Evolutionary conservation across 2,329 filamentous ascomycete species (phyloP).

Genomic region (Sarocladium strictum): DNA sequence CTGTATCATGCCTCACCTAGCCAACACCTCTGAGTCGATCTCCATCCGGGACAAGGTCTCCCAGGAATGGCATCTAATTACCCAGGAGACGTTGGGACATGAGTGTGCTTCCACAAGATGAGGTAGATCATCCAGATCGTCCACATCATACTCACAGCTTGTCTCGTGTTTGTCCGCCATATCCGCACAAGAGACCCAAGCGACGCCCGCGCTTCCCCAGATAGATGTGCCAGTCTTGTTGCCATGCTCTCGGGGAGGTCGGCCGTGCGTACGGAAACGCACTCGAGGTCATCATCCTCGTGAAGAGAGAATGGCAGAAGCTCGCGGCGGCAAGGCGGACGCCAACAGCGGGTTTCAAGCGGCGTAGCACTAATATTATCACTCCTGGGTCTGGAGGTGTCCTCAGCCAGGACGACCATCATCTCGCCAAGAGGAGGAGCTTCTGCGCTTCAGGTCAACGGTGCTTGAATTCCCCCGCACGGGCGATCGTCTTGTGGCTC

Average conservation of each 20-base stretch:
- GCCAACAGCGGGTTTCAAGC: background rate
- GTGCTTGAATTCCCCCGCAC: no score
- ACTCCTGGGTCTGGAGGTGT: background rate
- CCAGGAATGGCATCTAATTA: no score
- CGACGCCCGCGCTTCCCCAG: slow-evolving; percentile 9
- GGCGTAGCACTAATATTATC: background rate
- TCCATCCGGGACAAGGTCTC: no score
- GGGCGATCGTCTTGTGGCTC: no score
- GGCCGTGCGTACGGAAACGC: slow-evolving; percentile 15
- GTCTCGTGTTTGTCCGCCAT: slow-evolving; percentile 15
- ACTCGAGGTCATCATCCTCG: slow-evolving; percentile 14
- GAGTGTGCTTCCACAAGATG: no score
- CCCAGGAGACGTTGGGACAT: no score
- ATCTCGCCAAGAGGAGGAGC: background rate
- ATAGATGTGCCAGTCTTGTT: slow-evolving; percentile 16
- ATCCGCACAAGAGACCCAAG: slow-evolving; percentile 11
- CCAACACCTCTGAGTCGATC: no score
- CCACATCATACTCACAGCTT: slow-evolving; percentile 17
- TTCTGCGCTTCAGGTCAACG: background rate
- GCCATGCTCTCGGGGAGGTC: slow-evolving; percentile 16
- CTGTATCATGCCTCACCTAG: no score
- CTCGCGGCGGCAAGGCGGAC: background rate
- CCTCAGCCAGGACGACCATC: background rate
- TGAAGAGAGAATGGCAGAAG: slow-evolving; percentile 15
- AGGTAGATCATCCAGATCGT: slow-evolving; percentile 18